phyloP scores from a whole-genome alignment of 148 eudicot genomes.

The Nepenthes mirabilis region DNA sequence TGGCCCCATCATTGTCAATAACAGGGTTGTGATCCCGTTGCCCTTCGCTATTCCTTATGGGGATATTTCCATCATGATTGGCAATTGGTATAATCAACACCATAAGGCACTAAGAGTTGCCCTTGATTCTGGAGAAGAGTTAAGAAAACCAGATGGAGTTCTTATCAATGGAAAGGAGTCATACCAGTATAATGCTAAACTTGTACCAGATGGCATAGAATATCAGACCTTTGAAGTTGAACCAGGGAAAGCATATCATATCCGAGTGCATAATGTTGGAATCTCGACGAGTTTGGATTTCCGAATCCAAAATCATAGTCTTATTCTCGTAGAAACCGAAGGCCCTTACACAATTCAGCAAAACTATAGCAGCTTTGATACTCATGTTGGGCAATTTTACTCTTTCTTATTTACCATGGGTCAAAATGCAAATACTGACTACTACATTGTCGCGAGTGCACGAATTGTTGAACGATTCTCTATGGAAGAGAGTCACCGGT shows the following conservation, averaged over 20 bases:
- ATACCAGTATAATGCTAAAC: too few species aligned
- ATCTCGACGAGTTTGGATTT: constrained; percentile 85
- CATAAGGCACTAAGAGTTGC: too few species aligned
- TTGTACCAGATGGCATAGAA: too few species aligned
- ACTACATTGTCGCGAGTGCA: constrained; percentile 93
- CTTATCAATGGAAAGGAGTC: too few species aligned
- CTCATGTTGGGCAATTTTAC: constrained; percentile 96
- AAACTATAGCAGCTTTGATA: constrained; percentile 62
- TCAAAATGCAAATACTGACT: constrained; percentile 88
- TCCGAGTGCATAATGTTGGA: constrained; percentile 82
- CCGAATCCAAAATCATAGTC: constrained; percentile 66
- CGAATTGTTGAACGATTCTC: constrained; percentile 62
- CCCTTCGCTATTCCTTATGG: too few species aligned
- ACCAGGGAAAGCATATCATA: constrained; percentile 77
- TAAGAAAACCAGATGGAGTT: too few species aligned
- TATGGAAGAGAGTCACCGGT: constrained; percentile 84
- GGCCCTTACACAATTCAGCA: constrained; percentile 70
- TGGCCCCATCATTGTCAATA: too few species aligned
- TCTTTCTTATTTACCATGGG: constrained; percentile 91
- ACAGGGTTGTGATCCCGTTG: too few species aligned
- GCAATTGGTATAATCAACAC: too few species aligned
- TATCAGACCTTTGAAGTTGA: too few species aligned
- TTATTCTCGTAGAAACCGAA: constrained; percentile 83
- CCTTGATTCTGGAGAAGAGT: too few species aligned
- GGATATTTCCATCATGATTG: too few species aligned